These are phyloP conservation scores for Globisporangium splendens DNA, from an alignment of 352 stramenopile genomes.

Conservation along the genomic window DNA sequence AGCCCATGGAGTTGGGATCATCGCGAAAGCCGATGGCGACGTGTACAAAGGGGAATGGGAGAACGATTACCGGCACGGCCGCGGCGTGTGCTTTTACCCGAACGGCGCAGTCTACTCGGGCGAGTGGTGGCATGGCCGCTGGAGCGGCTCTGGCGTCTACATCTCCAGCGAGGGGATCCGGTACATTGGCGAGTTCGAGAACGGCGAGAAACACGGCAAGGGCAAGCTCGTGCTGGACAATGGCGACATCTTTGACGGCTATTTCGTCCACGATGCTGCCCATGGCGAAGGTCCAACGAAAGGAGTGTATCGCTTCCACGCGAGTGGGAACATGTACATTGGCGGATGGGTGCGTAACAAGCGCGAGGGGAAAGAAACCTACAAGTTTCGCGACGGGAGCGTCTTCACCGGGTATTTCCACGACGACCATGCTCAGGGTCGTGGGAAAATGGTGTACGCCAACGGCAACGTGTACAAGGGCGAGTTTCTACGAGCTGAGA, in stretches of 20 bases:
- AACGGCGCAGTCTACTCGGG: constrained; percentile 77
- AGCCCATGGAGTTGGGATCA: constrained; percentile 71
- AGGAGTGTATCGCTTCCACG: constrained; percentile 61
- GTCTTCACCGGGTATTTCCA: constrained; percentile 57
- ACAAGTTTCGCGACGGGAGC: constrained; percentile 56
- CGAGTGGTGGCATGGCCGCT: constrained; percentile 59
- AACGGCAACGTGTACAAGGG: constrained; percentile 86
- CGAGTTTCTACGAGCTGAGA: constrained; percentile 59
- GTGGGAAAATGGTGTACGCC: constrained; percentile 72
- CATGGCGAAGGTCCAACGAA: constrained; percentile 49
- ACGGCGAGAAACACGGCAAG: constrained; percentile 56
- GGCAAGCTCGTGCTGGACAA: constrained; percentile 75
- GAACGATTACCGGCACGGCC: constrained; percentile 54
- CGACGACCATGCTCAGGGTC: constrained; percentile 64
- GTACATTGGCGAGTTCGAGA: constrained; percentile 61
- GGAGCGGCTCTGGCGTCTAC: constrained; percentile 57
- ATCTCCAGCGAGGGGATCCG: constrained; percentile 63
- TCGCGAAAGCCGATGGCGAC: constrained; percentile 80
- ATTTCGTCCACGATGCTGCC: constrained; percentile 48
- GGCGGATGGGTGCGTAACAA: constrained; percentile 62
- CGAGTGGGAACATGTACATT: constrained; percentile 64
- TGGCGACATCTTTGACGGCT: constrained; percentile 70
- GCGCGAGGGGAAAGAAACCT: constrained; percentile 69
- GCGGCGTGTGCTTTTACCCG: constrained; percentile 68
- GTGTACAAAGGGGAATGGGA: constrained; percentile 87